A percentile compares a stretch with the other conserved stretches of the same genome.
These are phyloP conservation scores for Exophiala aquamarina DNA, from an alignment of 2,329 filamentous ascomycete species.

Conservation along the genomic window DNA sequence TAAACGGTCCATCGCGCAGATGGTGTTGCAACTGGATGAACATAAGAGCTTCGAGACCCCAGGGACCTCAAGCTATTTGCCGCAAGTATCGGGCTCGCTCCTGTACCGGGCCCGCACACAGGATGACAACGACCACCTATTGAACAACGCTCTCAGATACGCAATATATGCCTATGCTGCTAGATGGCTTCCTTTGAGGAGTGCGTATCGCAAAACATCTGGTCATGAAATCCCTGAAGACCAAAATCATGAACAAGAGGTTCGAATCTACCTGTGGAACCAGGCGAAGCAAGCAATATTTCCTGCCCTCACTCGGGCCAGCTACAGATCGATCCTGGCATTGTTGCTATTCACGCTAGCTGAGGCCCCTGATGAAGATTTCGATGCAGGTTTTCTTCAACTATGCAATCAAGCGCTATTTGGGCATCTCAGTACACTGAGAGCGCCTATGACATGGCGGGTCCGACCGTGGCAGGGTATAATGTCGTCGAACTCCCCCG, in stretches of 20 bases:
- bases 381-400: neutral
- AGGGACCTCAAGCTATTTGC: neutral
- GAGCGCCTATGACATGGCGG: neutral
- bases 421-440: neutral
- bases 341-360: neutral
- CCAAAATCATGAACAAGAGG: neutral
- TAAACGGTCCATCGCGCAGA: too few species aligned
- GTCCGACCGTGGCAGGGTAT: too few species aligned
- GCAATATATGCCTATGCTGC: neutral
- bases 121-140: neutral
- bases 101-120: too few species aligned
- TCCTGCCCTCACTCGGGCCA: neutral
- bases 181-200: neutral
- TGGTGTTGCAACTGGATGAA: neutral
- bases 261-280: neutral
- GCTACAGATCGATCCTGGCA: slow-evolving; percentile 1
- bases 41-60: neutral
- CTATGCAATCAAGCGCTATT: neutral
- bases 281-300: neutral
- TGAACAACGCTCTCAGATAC: neutral
- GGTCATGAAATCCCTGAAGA: neutral
- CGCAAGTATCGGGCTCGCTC: neutral
- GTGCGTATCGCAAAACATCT: neutral
- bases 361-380: neutral
- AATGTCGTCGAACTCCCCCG: neutral